Evolutionary conservation across 2,329 filamentous ascomycete genomes (phyloP).

Genomic region (Colletotrichum graminicola): DNA sequence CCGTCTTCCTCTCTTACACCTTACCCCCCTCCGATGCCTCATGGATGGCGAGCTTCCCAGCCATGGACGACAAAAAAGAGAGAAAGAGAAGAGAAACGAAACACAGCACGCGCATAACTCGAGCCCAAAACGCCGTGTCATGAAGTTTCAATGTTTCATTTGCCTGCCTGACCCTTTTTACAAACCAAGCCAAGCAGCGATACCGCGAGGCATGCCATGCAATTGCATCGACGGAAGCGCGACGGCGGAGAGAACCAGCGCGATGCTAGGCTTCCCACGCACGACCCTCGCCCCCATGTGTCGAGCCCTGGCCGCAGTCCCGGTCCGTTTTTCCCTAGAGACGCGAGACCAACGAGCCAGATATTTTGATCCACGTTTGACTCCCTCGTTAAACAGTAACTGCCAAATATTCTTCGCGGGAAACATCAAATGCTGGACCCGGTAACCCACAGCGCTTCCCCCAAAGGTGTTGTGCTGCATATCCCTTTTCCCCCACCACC

Average conservation of each 20-base stretch:
- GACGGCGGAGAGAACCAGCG: conserved; percentile 50
- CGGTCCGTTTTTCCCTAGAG: conserved; percentile 25
- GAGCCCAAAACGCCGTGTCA: conserved; percentile 41
- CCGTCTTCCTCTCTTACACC: conserved; percentile 15
- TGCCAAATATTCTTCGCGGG: conserved; percentile 36
- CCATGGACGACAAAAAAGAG: neutral
- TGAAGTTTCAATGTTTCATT: conserved; percentile 64
- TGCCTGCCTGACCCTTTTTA: conserved; percentile 62
- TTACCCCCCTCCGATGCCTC: neutral
- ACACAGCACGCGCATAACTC: conserved; percentile 39
- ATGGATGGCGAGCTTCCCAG: conserved; percentile 1
- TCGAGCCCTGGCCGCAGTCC: conserved; percentile 27
- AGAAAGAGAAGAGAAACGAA: conserved; percentile 24
- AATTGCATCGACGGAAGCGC: conserved; percentile 59
- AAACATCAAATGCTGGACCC: conserved; percentile 41
- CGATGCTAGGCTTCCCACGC: neutral
- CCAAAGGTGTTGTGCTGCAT: conserved; percentile 39
- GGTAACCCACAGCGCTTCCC: conserved; percentile 43
- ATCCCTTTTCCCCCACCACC: conserved; percentile 20
- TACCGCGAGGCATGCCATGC: conserved; percentile 58
- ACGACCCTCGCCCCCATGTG: neutral
- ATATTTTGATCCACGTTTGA: conserved; percentile 51
- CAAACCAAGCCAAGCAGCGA: conserved; percentile 59
- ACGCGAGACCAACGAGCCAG: conserved; percentile 47
- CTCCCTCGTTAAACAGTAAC: conserved; percentile 41